Conservation (phyloP, 106 monocot species). For the Vanilla planifolia region DNA sequence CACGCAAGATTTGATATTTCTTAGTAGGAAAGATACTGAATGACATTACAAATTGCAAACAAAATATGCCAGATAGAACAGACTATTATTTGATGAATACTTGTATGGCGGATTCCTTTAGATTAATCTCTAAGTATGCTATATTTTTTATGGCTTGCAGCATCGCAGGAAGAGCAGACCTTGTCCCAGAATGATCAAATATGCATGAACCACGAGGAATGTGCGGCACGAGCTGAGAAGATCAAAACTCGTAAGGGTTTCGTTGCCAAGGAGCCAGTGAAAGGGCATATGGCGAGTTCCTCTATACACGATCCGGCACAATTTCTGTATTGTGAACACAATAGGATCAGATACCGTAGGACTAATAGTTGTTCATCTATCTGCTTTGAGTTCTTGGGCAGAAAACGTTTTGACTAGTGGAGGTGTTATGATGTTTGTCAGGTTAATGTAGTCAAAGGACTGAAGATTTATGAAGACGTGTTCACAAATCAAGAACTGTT, state of each 20-base stretch:
- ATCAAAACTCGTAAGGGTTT: slow-evolving; percentile 88
- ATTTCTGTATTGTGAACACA: slow-evolving; percentile 26
- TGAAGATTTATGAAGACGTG: slow-evolving; percentile 86
- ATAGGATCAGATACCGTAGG: slow-evolving; percentile 32
- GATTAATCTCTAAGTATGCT: not conserved
- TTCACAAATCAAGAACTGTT: slow-evolving; percentile 68
- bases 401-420: not conserved
- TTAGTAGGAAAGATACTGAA: not conserved
- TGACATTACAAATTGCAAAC: not conserved
- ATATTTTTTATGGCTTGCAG: slow-evolving; percentile 14
- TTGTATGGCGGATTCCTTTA: not conserved
- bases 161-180: slow-evolving; percentile 23
- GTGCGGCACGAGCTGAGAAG: slow-evolving; percentile 39
- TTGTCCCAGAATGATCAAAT: slow-evolving; percentile 28
- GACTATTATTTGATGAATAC: not conserved
- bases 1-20: no score
- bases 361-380: not conserved
- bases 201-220: slow-evolving; percentile 67
- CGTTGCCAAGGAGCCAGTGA: slow-evolving; percentile 77
- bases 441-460: slow-evolving; percentile 95
- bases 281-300: slow-evolving; percentile 95
- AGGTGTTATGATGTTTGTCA: slow-evolving; percentile 13
- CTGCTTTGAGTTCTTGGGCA: slow-evolving; percentile 1
- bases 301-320: slow-evolving; percentile 26
- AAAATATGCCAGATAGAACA: not conserved